Percentiles rank a stretch among this genome's conserved stretches.
Conservation (phyloP, 352 stramenopile species). For the Elongisporangium anandrum region DNA sequence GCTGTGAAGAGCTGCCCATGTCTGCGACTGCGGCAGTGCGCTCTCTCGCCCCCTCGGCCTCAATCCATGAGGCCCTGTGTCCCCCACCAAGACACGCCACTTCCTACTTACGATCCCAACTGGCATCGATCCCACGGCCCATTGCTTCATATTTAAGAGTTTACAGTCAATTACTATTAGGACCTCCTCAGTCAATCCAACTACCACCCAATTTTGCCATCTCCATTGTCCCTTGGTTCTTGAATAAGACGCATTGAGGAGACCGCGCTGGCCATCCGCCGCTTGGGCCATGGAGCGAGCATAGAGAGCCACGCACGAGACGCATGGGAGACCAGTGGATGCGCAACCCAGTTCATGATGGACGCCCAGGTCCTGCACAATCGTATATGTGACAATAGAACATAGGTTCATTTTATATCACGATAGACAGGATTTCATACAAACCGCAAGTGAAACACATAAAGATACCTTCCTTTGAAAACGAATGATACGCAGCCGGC, state of each 20-base stretch:
- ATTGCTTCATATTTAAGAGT: not conserved
- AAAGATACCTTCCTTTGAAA: not conserved
- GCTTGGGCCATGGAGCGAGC: not conserved
- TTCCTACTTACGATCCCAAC: not conserved
- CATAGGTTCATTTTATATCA: not conserved
- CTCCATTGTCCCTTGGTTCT: not conserved
- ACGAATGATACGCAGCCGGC: not conserved
- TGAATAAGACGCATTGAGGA: not conserved
- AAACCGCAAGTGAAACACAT: not conserved
- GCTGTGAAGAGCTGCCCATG: slow-evolving; percentile 10
- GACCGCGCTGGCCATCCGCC: not conserved
- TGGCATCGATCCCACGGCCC: not conserved
- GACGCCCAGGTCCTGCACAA: not conserved
- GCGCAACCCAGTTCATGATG: not conserved
- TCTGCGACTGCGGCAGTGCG: not conserved
- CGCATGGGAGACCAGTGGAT: not conserved
- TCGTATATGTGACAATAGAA: not conserved
- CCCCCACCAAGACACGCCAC: not conserved
- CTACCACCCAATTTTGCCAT: not conserved
- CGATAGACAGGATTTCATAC: not conserved
- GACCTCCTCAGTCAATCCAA: not conserved
- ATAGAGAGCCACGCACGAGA: not conserved
- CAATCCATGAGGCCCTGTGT: no score
- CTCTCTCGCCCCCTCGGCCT: not conserved
- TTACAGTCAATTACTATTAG: not conserved